phyloP scores from a whole-genome alignment of 345 rosid species.

The Bruguiera sexangula region DNA sequence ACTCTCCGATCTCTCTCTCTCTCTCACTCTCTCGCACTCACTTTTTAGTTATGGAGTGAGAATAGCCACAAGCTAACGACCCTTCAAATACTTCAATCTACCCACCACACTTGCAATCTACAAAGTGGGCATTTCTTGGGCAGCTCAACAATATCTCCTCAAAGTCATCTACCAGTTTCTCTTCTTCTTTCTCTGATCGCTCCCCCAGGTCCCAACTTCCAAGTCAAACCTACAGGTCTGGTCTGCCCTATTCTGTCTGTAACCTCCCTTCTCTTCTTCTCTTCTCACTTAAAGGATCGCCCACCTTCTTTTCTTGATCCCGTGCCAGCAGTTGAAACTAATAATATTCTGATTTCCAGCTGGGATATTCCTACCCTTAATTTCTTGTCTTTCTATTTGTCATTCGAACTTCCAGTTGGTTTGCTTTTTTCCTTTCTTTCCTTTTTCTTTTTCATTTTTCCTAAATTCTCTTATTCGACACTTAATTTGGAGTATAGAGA shows the following conservation, averaged over 20 bases:
- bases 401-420: not conserved
- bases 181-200: not conserved
- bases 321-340: not conserved
- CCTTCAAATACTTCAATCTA: constrained; percentile 35
- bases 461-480: not conserved
- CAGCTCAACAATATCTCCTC: constrained; percentile 30
- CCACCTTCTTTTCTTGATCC: constrained; percentile 16
- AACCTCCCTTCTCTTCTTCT: constrained; percentile 16
- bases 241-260: constrained; percentile 8
- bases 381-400: constrained; percentile 10
- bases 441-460: not conserved
- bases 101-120: not conserved
- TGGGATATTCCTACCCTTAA: constrained; percentile 9
- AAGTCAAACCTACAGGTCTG: constrained; percentile 28
- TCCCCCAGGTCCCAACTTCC: too few relatives aligned
- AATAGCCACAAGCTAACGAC: constrained; percentile 23
- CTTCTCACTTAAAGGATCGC: not conserved
- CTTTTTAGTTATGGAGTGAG: constrained; percentile 2
- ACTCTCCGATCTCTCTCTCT: not conserved
- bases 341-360: constrained; percentile 25
- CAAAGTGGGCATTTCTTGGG: constrained; percentile 22
- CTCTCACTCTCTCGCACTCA: not conserved
- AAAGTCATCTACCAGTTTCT: constrained; percentile 41
- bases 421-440: not conserved
- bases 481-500: not conserved